phyloP scores from a whole-genome alignment of 371 early-diverging fungal genomes.

The Lichtheimia hyalospora region DNA sequence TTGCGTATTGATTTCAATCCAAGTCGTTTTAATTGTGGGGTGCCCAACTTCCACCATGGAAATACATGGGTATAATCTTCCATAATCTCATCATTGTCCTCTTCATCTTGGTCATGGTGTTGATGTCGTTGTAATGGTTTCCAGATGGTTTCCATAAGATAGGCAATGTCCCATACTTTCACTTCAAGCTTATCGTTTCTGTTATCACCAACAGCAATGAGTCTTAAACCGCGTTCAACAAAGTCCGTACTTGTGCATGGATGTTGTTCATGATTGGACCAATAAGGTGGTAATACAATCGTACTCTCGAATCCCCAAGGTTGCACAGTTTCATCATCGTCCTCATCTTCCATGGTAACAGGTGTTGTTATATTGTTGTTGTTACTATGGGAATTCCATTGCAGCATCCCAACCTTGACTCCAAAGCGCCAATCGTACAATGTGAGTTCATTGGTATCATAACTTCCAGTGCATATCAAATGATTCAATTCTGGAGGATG shows the following conservation, averaged over 20 bases:
- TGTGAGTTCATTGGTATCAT: slow-evolving; percentile 24
- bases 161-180: slow-evolving; percentile 47
- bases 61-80: slow-evolving; percentile 17
- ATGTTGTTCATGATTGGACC: slow-evolving; percentile 12
- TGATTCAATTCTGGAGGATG: slow-evolving; percentile 34
- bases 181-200: slow-evolving; percentile 33
- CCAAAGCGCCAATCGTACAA: slow-evolving; percentile 48
- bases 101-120: not conserved
- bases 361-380: not conserved
- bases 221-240: slow-evolving; percentile 25
- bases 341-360: slow-evolving; percentile 6
- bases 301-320: slow-evolving; percentile 50
- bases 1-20: slow-evolving; percentile 25
- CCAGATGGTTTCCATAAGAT: slow-evolving; percentile 28
- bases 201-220: slow-evolving; percentile 38
- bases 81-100: not conserved
- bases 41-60: slow-evolving; percentile 38
- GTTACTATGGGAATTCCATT: slow-evolving; percentile 24
- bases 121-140: slow-evolving; percentile 14
- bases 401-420: slow-evolving; percentile 34
- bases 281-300: slow-evolving; percentile 36
- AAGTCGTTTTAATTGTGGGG: slow-evolving; percentile 18
- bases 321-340: slow-evolving; percentile 14
- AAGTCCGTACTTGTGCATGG: slow-evolving; percentile 6
- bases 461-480: slow-evolving; percentile 36